Conservation (phyloP, 2,329 filamentous ascomycete species). For the Leptodontidium sp. region DNA sequence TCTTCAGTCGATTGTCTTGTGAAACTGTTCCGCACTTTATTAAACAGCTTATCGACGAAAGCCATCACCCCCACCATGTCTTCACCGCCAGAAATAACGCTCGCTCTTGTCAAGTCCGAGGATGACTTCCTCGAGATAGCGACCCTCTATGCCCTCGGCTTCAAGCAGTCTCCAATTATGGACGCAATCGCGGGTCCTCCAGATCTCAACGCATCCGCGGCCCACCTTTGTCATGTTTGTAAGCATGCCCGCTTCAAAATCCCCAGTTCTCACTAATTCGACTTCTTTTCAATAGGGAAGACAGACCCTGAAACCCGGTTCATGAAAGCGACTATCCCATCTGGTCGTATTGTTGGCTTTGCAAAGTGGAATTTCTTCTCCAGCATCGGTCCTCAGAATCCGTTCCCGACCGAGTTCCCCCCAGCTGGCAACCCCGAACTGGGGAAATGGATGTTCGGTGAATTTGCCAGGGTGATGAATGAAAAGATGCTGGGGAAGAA, state of each 20-base stretch:
- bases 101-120: not conserved
- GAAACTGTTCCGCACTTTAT: too few species aligned
- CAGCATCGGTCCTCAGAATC: not conserved
- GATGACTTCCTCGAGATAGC: constrained; percentile 18
- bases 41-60: not conserved
- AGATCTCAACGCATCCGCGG: not conserved
- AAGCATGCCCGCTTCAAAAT: not conserved
- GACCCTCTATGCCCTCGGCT: not conserved
- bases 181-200: not conserved
- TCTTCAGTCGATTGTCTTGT: too few species aligned
- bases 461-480: constrained; percentile 23
- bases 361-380: constrained; percentile 31
- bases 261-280: not conserved
- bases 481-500: constrained; percentile 25
- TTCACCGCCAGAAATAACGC: constrained; percentile 2
- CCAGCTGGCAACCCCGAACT: constrained; percentile 17
- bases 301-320: constrained; percentile 8
- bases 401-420: constrained; percentile 6
- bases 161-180: not conserved
- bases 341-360: constrained; percentile 21
- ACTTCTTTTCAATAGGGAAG: not conserved
- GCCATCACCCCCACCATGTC: not conserved
- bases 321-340: constrained; percentile 22
- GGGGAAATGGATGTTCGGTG: constrained; percentile 16
- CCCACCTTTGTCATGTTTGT: not conserved